Percentiles rank a stretch among this genome's conserved stretches.
These are phyloP conservation scores for Lipomyces kockii DNA, from an alignment of 805 yeast species.

Conservation along the genomic window DNA sequence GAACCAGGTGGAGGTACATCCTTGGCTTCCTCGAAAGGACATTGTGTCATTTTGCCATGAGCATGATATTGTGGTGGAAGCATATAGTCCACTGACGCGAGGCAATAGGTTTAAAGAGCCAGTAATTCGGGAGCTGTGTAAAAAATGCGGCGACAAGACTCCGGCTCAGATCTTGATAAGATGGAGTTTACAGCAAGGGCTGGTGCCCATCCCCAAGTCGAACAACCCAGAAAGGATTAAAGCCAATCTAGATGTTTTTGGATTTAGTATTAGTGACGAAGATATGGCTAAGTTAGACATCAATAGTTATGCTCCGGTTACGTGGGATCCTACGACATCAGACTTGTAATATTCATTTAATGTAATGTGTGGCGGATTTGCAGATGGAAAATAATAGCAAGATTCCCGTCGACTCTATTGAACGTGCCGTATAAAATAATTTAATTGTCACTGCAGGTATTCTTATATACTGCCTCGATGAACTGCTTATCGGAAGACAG, in stretches of 20 bases:
- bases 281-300: slow-evolving; percentile 43
- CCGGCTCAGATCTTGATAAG: slow-evolving; percentile 55
- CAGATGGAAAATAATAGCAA: too few species aligned
- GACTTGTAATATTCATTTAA: not conserved
- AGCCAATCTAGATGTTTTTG: slow-evolving; percentile 60
- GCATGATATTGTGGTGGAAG: slow-evolving; percentile 58
- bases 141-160: slow-evolving; percentile 47
- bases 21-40: slow-evolving; percentile 53
- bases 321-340: slow-evolving; percentile 46
- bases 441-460: too few species aligned
- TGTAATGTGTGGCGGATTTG: too few species aligned
- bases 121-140: slow-evolving; percentile 44
- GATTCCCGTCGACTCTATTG: too few species aligned
- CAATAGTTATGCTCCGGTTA: slow-evolving; percentile 36
- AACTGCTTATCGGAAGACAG: too few species aligned
- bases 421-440: too few species aligned
- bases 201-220: slow-evolving; percentile 70
- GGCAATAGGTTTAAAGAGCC: slow-evolving; percentile 52
- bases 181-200: slow-evolving; percentile 56
- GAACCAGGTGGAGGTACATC: slow-evolving; percentile 67
- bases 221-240: slow-evolving; percentile 55
- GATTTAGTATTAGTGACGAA: slow-evolving; percentile 46
- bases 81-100: slow-evolving; percentile 68
- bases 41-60: slow-evolving; percentile 50
- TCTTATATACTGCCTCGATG: too few species aligned